phyloP scores from a whole-genome alignment of 345 rosid genomes.

The Heritiera littoralis region DNA sequence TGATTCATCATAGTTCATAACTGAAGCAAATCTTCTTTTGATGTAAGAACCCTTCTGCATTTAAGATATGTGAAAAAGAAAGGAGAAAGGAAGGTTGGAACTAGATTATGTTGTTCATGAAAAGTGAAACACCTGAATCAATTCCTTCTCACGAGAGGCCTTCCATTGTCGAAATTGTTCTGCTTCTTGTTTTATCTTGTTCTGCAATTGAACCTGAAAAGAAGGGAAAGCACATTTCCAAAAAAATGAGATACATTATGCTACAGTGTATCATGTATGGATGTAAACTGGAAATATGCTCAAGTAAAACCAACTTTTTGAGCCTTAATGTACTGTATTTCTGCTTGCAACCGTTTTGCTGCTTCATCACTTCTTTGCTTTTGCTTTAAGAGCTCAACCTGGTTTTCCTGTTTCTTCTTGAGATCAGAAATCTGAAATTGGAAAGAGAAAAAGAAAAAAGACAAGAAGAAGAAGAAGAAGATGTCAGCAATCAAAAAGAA shows the following conservation, averaged over 20 bases:
- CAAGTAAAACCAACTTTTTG: constrained; percentile 55
- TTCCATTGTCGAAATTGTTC: constrained; percentile 90
- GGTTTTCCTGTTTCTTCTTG: constrained; percentile 76
- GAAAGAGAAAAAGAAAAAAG: not conserved
- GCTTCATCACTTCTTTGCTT: constrained; percentile 83
- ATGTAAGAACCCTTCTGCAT: not conserved
- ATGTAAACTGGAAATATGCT: constrained; percentile 8
- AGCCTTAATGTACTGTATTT: constrained; percentile 72
- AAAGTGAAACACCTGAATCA: constrained; percentile 57
- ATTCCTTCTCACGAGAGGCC: constrained; percentile 75
- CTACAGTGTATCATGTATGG: not conserved
- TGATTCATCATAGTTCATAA: not conserved
- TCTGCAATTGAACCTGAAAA: constrained; percentile 75
- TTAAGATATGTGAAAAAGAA: constrained; percentile 3
- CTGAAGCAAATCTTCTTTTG: constrained; percentile 9
- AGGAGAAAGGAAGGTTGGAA: not conserved
- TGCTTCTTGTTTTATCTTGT: constrained; percentile 76
- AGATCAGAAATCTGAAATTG: constrained; percentile 60
- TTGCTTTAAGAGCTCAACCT: constrained; percentile 66
- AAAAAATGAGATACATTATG: constrained; percentile 5
- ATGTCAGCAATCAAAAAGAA: constrained; percentile 17
- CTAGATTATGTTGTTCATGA: not conserved
- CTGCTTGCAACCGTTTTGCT: constrained; percentile 66
- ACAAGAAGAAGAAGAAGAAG: not conserved
- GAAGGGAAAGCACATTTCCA: constrained; percentile 17